phyloP scores from a whole-genome alignment of 129 eudicot species.

The Tagetes patula region DNA sequence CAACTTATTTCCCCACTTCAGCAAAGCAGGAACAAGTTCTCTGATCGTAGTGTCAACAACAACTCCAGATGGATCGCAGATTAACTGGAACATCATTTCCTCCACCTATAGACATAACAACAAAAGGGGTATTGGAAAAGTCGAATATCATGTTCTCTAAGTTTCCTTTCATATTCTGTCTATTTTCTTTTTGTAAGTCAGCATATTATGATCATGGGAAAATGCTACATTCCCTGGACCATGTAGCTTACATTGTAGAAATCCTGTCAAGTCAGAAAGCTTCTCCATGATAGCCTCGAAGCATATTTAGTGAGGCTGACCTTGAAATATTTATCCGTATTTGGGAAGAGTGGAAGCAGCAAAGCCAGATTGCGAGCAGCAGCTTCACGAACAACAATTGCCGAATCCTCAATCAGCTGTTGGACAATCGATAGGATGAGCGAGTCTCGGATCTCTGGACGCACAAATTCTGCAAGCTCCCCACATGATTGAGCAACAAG shows the following conservation, averaged over 20 bases:
- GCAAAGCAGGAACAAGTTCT: slow-evolving; percentile 82
- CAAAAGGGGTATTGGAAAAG: slow-evolving; percentile 43
- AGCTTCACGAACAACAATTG: slow-evolving; percentile 92
- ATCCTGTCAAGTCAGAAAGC: slow-evolving; percentile 92
- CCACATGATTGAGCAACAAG: slow-evolving; percentile 99
- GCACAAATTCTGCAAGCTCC: slow-evolving; percentile 88
- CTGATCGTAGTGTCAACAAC: slow-evolving; percentile 84
- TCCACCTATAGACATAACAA: slow-evolving; percentile 72
- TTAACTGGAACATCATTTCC: slow-evolving; percentile 93
- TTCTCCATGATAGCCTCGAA: slow-evolving; percentile 98
- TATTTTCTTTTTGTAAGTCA: slow-evolving; percentile 39
- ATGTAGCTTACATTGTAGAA: slow-evolving; percentile 96
- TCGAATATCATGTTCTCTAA: slow-evolving; percentile 10
- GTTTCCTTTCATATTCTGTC: slow-evolving; percentile 12
- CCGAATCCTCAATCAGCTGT: slow-evolving; percentile 96
- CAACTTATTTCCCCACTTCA: slow-evolving; percentile 83
- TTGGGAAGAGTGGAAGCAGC: slow-evolving; percentile 98
- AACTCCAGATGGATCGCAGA: slow-evolving; percentile 92
- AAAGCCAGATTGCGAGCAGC: slow-evolving; percentile 96
- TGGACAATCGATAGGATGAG: slow-evolving; percentile 89
- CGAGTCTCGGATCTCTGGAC: slow-evolving; percentile 97
- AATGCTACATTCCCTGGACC: slow-evolving; percentile 86
- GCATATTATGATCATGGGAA: slow-evolving; percentile 67
- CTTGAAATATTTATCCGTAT: slow-evolving; percentile 93
- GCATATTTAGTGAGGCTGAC: slow-evolving; percentile 99